Base-by-base conservation (phyloP, 768 basidiomycete species). In the Tricholoma sp. region DNA sequence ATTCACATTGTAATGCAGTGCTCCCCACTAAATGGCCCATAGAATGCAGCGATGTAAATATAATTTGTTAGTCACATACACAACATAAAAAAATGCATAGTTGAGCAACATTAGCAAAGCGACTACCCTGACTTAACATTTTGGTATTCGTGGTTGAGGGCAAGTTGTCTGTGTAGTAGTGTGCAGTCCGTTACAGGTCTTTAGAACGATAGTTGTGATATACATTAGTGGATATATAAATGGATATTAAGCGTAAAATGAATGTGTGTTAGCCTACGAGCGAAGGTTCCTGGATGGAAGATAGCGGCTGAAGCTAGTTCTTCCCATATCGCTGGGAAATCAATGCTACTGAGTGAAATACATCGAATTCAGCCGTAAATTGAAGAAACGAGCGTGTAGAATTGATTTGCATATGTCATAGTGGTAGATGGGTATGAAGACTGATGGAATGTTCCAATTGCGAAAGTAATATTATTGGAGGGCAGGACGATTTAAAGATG, bases 1-100 rank as follows among this genome's bases (percentile, higher is more conserved):
- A 27, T 39, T 39, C n/a, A 54, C 24, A 31, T 45, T 54, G 53
- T 45, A 54, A 54, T 54, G 53, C 37, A 53, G 24, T 53, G 27
- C 37, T 46, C 45, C 21, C 16, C 10, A 46, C n/a, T 53, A 54
- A 52, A 31, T 31, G 29, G 43, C 27, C 18, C 16, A 41, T 53
- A 29, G 16, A 53, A 24, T 53, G 29, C 37, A 34, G 27, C 31
- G 31, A 56, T 37, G 52, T 10, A 53, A 37, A 29, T 49, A 4
- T 35, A 43, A 21, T 43, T 18, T 43, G 41, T 19, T 43, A 43
- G 18, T 18, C 18, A 43, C 46, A 55, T 56, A 58, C 29, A 57
- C 10, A 46, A 12, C 12, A 24, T 7, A 9, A 16, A 11, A 37
- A 18, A n/a, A n/a, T n/a, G n/a, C n/a, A 41, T 18, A 18, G n/a